These are phyloP conservation scores for Simmondsia chinensis DNA, from an alignment of 148 eudicot species.

Conservation along the genomic window DNA sequence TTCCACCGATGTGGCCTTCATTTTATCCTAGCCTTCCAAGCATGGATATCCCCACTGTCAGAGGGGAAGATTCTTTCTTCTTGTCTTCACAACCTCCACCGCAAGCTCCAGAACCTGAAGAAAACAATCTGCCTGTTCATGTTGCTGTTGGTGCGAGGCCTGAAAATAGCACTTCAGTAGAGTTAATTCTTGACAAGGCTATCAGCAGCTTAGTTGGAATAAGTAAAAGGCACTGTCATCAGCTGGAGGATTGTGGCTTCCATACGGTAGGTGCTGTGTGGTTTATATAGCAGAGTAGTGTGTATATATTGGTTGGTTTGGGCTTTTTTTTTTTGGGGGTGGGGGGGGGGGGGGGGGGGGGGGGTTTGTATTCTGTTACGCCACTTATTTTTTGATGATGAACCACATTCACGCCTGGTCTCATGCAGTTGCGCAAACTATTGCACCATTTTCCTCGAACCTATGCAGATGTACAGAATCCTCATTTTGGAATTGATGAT, in stretches of 20 bases:
- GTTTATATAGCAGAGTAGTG: too few relatives aligned
- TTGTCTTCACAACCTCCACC: slow-evolving; percentile 15
- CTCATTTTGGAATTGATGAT: slow-evolving; percentile 68
- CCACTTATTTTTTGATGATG: not conserved
- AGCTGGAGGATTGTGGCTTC: slow-evolving; percentile 65
- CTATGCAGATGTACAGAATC: slow-evolving; percentile 89
- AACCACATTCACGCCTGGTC: slow-evolving; percentile 13
- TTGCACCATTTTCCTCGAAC: slow-evolving; percentile 96
- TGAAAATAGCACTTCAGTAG: slow-evolving; percentile 22
- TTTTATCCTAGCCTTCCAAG: slow-evolving; percentile 15
- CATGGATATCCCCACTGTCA: slow-evolving; percentile 5
- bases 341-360: too few relatives aligned
- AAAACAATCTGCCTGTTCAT: slow-evolving; percentile 7
- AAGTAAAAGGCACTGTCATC: slow-evolving; percentile 46
- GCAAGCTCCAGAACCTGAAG: slow-evolving; percentile 22
- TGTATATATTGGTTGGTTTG: too few relatives aligned
- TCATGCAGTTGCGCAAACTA: slow-evolving; percentile 71
- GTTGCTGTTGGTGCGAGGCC: slow-evolving; percentile 19
- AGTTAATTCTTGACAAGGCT: slow-evolving; percentile 52
- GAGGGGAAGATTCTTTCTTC: slow-evolving; percentile 21
- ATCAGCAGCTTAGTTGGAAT: slow-evolving; percentile 55
- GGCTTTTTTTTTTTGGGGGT: too few relatives aligned
- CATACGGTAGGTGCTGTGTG: slow-evolving; percentile 56
- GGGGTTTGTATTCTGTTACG: too few relatives aligned
- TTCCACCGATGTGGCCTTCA: slow-evolving; percentile 28